phyloP scores from a whole-genome alignment of 2,329 filamentous ascomycete genomes.

The Aureobasidium vineae region DNA sequence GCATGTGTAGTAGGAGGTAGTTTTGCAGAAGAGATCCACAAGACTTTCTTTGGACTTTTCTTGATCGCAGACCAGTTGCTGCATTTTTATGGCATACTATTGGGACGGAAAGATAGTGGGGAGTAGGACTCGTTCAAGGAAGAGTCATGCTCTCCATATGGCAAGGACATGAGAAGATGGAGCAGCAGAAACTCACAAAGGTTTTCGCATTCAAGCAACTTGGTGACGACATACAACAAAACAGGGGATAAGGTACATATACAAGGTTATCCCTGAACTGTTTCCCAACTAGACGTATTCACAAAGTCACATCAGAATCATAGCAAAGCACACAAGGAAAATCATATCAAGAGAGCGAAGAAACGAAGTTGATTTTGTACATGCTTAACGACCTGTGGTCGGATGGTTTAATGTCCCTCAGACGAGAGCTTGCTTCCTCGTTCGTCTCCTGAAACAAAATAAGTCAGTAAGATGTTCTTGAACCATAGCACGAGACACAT shows the following conservation, averaged over 20 bases:
- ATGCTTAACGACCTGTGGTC: constrained; percentile 3
- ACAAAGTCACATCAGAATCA: background rate
- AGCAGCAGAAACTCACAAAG: background rate
- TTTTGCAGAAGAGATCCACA: background rate
- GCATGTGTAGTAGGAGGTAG: background rate
- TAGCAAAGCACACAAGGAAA: background rate
- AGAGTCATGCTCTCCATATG: background rate
- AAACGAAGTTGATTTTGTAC: background rate
- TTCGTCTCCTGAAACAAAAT: background rate
- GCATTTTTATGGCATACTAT: background rate
- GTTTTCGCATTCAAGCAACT: no score
- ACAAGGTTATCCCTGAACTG: background rate
- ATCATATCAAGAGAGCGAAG: background rate
- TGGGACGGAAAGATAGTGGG: no score
- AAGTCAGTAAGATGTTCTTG: background rate
- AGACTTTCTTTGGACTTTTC: background rate
- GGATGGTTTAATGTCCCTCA: background rate
- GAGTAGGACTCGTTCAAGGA: background rate
- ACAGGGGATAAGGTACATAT: background rate
- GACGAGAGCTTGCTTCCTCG: background rate
- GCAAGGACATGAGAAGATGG: background rate
- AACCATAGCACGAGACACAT: background rate
- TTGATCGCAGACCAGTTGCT: background rate
- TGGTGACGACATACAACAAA: background rate
- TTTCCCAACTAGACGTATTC: background rate